Evolutionary conservation across 176 grass and related monocot species (phyloP), one percentile per base, ranked within the genome.

Genomic region (Puya raimondii): DNA sequence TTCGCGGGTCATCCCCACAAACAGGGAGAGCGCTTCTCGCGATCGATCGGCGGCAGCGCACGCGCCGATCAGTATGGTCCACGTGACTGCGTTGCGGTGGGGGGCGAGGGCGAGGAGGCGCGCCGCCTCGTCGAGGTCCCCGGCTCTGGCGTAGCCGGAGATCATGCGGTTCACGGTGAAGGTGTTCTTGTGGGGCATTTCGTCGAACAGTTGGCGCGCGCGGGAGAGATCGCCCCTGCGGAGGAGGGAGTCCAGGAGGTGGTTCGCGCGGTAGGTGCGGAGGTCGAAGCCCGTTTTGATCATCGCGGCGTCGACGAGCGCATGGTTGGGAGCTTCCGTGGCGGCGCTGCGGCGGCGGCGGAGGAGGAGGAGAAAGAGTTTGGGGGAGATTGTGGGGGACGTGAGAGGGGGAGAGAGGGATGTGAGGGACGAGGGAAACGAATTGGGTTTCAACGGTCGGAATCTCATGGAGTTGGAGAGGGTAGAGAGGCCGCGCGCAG

Each of bases 11-110:
- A 96, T 96, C 64, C 66, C 71, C 2, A 73, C 75, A 84, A 89
- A 96, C 48, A 91, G 64, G 1, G 47, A 63, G 3, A 87, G 53
- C 5, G 86, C 88, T 59, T 92, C 77, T 0, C 21, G 4, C 57
- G 42, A 70, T 10, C 68, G 70, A 16, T 75, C 83, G 2, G 53
- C 70, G 50, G 64, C 18, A 11, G 86, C 3, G 56, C 70, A 27
- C 13, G 71, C 65, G 25, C 76, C 21, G 53, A 92, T 89, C 92
- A 96, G 87, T 68, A 92, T 68, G 10, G 93, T 96, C 89, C 84
- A 96, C 26, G 93, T 85, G 11, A 81, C 49, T 18, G 58, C 61
- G 57, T 82, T 65, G 26, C 79, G 79, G 64, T 66, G 42, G 23
- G 64, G 13, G 23, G 78, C 79, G 11, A 21, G 10, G n/a, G 13